Evolutionary conservation across 495 filamentous ascomycete species (phyloP).

Genomic region (Podospora comata): DNA sequence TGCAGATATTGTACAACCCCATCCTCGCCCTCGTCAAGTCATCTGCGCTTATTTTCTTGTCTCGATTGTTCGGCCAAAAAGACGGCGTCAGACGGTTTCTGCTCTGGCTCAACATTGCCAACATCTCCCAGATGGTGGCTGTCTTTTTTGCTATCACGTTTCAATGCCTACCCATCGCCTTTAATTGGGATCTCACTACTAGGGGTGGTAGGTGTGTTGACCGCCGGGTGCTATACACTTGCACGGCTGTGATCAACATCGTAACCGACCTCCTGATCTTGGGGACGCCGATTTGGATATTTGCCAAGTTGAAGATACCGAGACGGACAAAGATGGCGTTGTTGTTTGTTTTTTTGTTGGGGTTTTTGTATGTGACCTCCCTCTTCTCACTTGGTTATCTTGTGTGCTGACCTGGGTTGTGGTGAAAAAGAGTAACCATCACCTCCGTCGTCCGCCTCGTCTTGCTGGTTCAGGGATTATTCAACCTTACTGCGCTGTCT

Average conservation of each 20-base stretch:
- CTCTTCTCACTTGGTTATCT: not conserved
- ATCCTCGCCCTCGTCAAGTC: conserved; percentile 59
- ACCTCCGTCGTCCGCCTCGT: conserved; percentile 45
- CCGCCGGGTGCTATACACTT: conserved; percentile 44
- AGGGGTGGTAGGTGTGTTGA: conserved; percentile 47
- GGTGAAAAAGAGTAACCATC: conserved; percentile 46
- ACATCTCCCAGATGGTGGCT: conserved; percentile 50
- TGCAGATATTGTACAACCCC: conserved; percentile 63
- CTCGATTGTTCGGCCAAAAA: conserved; percentile 47
- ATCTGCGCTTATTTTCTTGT: conserved; percentile 57
- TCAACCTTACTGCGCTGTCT: conserved; percentile 32
- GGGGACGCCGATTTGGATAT: conserved; percentile 47
- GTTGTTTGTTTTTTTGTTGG: conserved; percentile 49
- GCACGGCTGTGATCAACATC: conserved; percentile 49
- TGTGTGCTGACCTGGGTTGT: not conserved
- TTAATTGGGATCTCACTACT: conserved; percentile 47
- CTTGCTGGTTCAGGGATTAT: conserved; percentile 36
- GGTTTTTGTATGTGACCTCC: conserved; percentile 43
- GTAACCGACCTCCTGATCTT: conserved; percentile 51
- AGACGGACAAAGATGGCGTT: conserved; percentile 47
- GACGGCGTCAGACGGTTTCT: conserved; percentile 44
- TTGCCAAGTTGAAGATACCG: conserved; percentile 46
- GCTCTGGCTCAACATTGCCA: conserved; percentile 49
- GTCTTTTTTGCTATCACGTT: conserved; percentile 58
- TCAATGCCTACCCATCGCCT: conserved; percentile 53